A percentile compares a stretch with the other conserved stretches of the same genome.
These are phyloP conservation scores for Auriscalpium microsporum DNA, from an alignment of 768 basidiomycete species.

Conservation along the genomic window DNA sequence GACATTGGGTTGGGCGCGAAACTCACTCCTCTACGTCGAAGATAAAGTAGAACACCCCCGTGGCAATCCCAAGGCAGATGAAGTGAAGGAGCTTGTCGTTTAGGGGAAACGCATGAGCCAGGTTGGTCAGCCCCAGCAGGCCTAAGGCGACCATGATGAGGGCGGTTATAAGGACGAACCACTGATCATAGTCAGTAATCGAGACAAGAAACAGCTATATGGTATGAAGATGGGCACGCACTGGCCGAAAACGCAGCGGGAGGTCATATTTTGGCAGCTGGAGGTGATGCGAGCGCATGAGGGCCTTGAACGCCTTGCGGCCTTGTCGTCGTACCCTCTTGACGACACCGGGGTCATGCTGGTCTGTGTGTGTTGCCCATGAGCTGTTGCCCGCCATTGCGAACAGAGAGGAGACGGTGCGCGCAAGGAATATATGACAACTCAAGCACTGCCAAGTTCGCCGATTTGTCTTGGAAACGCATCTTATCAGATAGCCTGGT, in stretches of 20 bases:
- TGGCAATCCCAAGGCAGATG: conserved; percentile 66
- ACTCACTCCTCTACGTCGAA: conserved; percentile 82
- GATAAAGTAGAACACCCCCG: conserved; percentile 79
- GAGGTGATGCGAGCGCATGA: conserved; percentile 67
- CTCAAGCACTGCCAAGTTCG: too few species aligned
- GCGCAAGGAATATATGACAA: too few species aligned
- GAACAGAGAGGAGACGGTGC: not conserved
- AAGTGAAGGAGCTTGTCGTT: conserved; percentile 80
- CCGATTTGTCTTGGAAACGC: too few species aligned
- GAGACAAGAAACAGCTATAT: not conserved
- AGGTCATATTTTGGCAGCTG: conserved; percentile 58
- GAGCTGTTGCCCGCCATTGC: not conserved
- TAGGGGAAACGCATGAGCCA: conserved; percentile 53
- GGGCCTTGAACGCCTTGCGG: conserved; percentile 39
- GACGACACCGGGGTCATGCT: not conserved
- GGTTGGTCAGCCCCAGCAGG: conserved; percentile 70
- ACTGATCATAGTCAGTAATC: conserved; percentile 34
- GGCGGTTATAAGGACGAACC: conserved; percentile 71
- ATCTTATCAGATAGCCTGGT: too few species aligned
- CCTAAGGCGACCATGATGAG: conserved; percentile 63
- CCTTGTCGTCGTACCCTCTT: conserved; percentile 28
- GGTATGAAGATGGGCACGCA: conserved; percentile 22
- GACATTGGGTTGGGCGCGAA: not conserved
- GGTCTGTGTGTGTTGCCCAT: not conserved
- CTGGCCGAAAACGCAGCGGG: conserved; percentile 67